Percentiles rank a stretch among this genome's conserved stretches.
Evolutionary conservation across 2,329 filamentous ascomycete genomes (phyloP).

Genomic region (Aspergillus aculeatus): DNA sequence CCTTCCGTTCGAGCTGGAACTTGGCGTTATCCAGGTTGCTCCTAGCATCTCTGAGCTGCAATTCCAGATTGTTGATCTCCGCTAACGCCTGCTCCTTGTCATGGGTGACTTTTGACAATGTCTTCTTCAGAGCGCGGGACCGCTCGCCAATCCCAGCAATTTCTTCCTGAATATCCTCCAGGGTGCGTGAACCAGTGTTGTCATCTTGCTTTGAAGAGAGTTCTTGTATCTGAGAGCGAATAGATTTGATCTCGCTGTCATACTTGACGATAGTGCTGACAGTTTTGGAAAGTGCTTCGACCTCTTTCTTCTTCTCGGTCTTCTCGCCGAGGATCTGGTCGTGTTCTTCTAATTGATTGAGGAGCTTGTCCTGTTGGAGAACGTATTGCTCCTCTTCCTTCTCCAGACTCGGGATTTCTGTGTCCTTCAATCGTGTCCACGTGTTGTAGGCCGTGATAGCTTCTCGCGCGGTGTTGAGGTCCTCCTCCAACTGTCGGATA

Average conservation of each 20-base stretch:
- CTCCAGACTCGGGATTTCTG: conserved; percentile 69
- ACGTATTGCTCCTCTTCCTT: conserved; percentile 63
- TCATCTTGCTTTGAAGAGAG: conserved; percentile 74
- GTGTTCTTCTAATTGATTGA: conserved; percentile 64
- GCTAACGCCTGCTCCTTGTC: conserved; percentile 72
- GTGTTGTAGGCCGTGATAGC: conserved; percentile 70
- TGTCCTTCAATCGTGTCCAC: conserved; percentile 64
- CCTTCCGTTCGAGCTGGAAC: conserved; percentile 79
- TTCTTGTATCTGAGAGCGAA: conserved; percentile 71
- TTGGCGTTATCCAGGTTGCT: conserved; percentile 69
- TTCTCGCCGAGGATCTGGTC: conserved; percentile 64
- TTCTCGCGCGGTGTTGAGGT: conserved; percentile 61
- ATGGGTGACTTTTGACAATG: conserved; percentile 62
- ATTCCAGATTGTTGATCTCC: conserved; percentile 68
- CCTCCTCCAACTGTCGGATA: conserved; percentile 61
- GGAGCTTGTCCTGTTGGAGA: conserved; percentile 59
- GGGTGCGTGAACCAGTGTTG: conserved; percentile 62
- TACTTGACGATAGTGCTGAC: conserved; percentile 74
- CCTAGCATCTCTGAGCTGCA: conserved; percentile 72
- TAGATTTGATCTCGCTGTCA: conserved; percentile 67
- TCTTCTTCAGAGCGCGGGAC: conserved; percentile 62
- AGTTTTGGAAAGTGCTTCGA: conserved; percentile 74
- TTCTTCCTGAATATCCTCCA: conserved; percentile 81
- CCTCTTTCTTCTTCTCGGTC: conserved; percentile 66
- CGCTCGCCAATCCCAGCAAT: conserved; percentile 67